Conservation (phyloP, 768 basidiomycete species). For the Hypholoma sublateritium region DNA sequence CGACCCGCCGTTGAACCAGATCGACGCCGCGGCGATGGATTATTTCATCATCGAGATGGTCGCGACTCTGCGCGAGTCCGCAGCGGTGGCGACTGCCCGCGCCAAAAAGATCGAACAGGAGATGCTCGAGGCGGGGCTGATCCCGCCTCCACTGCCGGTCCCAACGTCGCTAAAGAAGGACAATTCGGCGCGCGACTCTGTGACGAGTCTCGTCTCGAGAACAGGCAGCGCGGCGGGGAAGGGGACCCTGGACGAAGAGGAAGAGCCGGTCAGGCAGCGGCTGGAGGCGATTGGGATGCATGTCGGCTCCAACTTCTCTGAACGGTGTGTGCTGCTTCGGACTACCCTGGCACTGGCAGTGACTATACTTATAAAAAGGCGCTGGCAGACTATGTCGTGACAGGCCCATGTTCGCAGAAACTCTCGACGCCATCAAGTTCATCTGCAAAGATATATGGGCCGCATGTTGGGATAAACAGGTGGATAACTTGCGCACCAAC, state of each 20-base stretch:
- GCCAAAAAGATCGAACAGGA: slow-evolving; percentile 71
- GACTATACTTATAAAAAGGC: slow-evolving; percentile 9
- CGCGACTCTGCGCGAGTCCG: slow-evolving; percentile 69
- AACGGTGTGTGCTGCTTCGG: slow-evolving; percentile 56
- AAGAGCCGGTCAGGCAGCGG: slow-evolving; percentile 65
- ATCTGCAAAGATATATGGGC: slow-evolving; percentile 97
- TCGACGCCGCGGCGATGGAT: slow-evolving; percentile 75
- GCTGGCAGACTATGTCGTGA: slow-evolving; percentile 69
- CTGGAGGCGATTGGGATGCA: slow-evolving; percentile 85
- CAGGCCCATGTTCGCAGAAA: slow-evolving; percentile 72
- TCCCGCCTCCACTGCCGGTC: slow-evolving; percentile 48
- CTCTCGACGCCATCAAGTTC: slow-evolving; percentile 91
- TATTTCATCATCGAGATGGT: slow-evolving; percentile 86
- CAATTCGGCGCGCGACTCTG: slow-evolving; percentile 37
- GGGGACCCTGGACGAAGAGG: slow-evolving; percentile 59
- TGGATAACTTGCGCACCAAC: slow-evolving; percentile 93
- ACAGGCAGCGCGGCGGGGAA: slow-evolving; percentile 35
- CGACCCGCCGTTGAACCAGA: slow-evolving; percentile 58
- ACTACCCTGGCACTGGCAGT: neutral
- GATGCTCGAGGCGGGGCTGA: slow-evolving; percentile 76
- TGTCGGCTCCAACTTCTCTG: slow-evolving; percentile 83
- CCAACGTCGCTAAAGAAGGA: slow-evolving; percentile 42
- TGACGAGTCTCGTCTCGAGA: slow-evolving; percentile 36
- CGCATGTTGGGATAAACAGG: slow-evolving; percentile 91
- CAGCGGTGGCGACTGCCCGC: slow-evolving; percentile 68